These are phyloP conservation scores for Kernera saxatilis DNA, from an alignment of 345 rosid genomes.

Conservation along the genomic window DNA sequence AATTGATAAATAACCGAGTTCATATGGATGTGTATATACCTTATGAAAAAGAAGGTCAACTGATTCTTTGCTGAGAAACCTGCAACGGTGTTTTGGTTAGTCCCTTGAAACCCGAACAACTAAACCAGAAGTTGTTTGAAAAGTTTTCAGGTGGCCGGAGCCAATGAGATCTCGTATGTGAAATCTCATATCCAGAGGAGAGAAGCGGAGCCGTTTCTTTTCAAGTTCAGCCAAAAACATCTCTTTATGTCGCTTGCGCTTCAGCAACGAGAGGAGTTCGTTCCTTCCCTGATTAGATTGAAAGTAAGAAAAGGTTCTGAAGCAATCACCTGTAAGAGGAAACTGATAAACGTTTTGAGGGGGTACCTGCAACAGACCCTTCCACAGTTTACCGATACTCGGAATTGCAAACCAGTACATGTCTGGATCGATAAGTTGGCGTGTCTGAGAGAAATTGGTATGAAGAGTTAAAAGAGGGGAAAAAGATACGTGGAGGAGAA, in stretches of 20 bases:
- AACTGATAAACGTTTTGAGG: background rate
- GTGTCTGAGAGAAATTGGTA: constrained; percentile 42
- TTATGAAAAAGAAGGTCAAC: background rate
- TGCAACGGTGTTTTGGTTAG: constrained; percentile 12
- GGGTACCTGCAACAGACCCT: constrained; percentile 80
- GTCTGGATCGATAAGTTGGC: constrained; percentile 74
- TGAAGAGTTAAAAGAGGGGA: background rate
- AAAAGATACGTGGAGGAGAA: background rate
- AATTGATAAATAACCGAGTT: background rate
- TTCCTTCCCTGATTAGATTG: constrained; percentile 67
- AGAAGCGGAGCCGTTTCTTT: constrained; percentile 71
- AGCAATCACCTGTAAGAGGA: background rate
- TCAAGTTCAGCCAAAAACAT: constrained; percentile 82
- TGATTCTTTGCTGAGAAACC: background rate
- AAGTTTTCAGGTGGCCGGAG: constrained; percentile 71
- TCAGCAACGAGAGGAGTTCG: constrained; percentile 72
- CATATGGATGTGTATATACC: background rate
- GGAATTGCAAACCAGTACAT: constrained; percentile 97
- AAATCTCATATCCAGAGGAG: constrained; percentile 89
- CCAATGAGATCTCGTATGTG: constrained; percentile 94
- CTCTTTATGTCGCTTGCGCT: constrained; percentile 80
- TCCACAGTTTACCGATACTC: constrained; percentile 67
- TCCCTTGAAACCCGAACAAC: constrained; percentile 61
- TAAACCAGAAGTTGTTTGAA: constrained; percentile 52
- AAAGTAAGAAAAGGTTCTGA: background rate